These are phyloP conservation scores for Aspergillus coremiiformis DNA, from an alignment of 495 filamentous ascomycete species.

Conservation along the genomic window DNA sequence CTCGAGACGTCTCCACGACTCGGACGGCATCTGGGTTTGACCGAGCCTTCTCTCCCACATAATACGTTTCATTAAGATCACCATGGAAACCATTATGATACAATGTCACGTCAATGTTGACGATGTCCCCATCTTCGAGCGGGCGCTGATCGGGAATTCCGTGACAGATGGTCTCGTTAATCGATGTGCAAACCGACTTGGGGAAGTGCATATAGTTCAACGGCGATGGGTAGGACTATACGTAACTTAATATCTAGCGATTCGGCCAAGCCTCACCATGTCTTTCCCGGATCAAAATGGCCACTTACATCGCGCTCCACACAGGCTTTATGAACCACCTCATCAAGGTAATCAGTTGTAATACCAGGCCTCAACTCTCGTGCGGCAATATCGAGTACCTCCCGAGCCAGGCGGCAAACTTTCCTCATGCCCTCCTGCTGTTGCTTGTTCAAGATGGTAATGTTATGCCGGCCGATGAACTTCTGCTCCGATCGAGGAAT, in stretches of 20 bases:
- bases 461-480: constrained; percentile 53
- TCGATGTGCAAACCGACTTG: constrained; percentile 93
- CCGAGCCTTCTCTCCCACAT: constrained; percentile 69
- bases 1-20: constrained; percentile 76
- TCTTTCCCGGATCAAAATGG: neutral
- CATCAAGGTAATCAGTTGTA: constrained; percentile 94
- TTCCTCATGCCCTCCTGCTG: constrained; percentile 86
- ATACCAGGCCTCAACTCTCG: constrained; percentile 74
- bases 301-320: constrained; percentile 76
- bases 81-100: constrained; percentile 86
- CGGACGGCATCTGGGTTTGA: constrained; percentile 71
- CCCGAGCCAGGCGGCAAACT: constrained; percentile 79
- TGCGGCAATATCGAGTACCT: constrained; percentile 89
- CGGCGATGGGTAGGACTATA: constrained; percentile 90
- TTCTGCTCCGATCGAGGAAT: constrained; percentile 72
- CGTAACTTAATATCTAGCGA: constrained; percentile 12
- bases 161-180: constrained; percentile 96
- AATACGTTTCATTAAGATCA: constrained; percentile 89
- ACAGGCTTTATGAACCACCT: constrained; percentile 92
- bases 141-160: constrained; percentile 79
- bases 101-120: constrained; percentile 83
- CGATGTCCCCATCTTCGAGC: constrained; percentile 74
- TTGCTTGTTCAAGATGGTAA: constrained; percentile 70
- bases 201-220: constrained; percentile 96
- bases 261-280: neutral